These are phyloP conservation scores for Phialophora expanda DNA, from an alignment of 2,329 filamentous ascomycete genomes.

Conservation along the genomic window DNA sequence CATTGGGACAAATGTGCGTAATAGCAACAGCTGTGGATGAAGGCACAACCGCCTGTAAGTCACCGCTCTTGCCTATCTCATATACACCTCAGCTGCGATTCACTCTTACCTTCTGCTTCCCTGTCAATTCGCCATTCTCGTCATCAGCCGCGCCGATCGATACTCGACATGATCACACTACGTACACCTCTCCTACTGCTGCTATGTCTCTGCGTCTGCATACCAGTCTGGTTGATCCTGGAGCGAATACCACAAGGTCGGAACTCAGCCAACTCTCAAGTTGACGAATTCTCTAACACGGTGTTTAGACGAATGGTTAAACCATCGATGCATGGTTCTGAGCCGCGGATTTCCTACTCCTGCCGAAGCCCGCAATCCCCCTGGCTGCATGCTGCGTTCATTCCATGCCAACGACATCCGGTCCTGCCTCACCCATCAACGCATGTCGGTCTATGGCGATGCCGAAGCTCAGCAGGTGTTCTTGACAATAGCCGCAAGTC, in stretches of 20 bases:
- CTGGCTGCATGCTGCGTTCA: conserved; percentile 63
- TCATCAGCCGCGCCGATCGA: background rate
- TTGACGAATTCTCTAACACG: conserved; percentile 1
- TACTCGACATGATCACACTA: conserved; percentile 10
- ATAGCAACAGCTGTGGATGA: background rate
- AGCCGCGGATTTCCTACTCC: conserved; percentile 60
- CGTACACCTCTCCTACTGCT: conserved; percentile 10
- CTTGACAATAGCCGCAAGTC: conserved; percentile 60
- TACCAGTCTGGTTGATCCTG: conserved; percentile 5
- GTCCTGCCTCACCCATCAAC: conserved; percentile 58
- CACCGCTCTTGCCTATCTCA: background rate
- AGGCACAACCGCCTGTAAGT: background rate
- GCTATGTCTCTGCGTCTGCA: conserved; percentile 10
- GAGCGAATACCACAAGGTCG: conserved; percentile 20
- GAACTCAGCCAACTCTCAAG: background rate
- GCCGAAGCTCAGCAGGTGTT: conserved; percentile 65
- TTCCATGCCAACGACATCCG: conserved; percentile 60
- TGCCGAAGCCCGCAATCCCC: conserved; percentile 53
- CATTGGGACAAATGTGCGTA: background rate
- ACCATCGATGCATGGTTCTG: conserved; percentile 58
- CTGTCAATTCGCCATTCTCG: background rate
- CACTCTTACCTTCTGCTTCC: background rate
- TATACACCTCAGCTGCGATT: background rate
- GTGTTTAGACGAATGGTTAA: conserved; percentile 8
- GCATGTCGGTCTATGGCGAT: conserved; percentile 66